Base-by-base conservation (phyloP, 768 basidiomycete species). In the Infundibulicybe gibba region DNA sequence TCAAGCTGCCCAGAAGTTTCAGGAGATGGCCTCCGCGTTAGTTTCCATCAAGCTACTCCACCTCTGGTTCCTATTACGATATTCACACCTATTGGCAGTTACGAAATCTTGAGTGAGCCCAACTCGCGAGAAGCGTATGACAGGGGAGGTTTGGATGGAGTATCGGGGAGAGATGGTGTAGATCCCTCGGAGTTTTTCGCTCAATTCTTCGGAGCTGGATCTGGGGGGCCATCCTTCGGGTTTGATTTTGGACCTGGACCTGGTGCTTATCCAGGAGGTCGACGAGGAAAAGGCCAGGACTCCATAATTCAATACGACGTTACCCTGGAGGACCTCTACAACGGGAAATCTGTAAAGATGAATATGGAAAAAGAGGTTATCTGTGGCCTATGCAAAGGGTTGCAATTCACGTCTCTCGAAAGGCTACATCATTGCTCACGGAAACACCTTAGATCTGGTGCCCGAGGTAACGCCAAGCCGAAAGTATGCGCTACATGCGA, bases 251-350 rank as follows among this genome's bases (percentile, higher is more conserved):
- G 76, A 39, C 75, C 81, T 43, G 77, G 75, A 30, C 52, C 56
- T 32, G 63, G 63, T 12, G 61, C 60, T 25, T 55, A 66, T 33
- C 25, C 25, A 25, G 69, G 71, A 43, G 66, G 71, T 49, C 68
- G 74, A 52, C 68, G 78, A 52, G 70, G 70, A 12, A 83, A 80
- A 55, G 86, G 86, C 13, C 75, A 87, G 54, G 84, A 94, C 61
- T 79, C 85, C 16, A 71, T 84, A 40, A 82, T 92, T 52, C 80
- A 83, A 3, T 87, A 94, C 61, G 77, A 90, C 34, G 89, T 95
- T 44, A 86, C 89, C 4, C 74, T 98, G 25, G 94, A 97, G 65
- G 94, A 98, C 62, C 70, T 94, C 16, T 97, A 92, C 67, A 89
- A 87, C 47, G 95, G 94, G 25, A 94, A 94, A 66, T 79, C 77